These are phyloP conservation scores for Aspergillus quadricinctus DNA, from an alignment of 2,329 filamentous ascomycete genomes.

Conservation along the genomic window DNA sequence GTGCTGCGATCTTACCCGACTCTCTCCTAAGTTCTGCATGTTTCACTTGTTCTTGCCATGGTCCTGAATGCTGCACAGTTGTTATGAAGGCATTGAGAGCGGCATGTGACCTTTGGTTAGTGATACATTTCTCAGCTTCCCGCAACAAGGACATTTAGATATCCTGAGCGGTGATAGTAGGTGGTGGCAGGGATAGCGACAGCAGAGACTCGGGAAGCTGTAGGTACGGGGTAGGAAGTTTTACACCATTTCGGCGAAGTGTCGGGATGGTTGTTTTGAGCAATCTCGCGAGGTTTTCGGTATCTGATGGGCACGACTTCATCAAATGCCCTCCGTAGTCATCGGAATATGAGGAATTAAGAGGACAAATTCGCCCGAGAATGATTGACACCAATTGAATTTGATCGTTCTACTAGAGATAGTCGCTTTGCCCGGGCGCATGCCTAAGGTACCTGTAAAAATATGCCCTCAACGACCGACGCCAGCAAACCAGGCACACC, in stretches of 20 bases:
- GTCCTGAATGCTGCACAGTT: slow-evolving; percentile 28
- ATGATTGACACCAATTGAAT: neutral
- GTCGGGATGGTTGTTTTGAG: neutral
- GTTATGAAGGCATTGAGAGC: slow-evolving; percentile 41
- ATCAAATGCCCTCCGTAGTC: neutral
- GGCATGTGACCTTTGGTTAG: slow-evolving; percentile 34
- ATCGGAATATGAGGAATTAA: neutral
- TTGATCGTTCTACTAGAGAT: neutral
- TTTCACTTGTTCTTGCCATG: slow-evolving; percentile 34
- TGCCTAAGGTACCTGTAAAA: neutral
- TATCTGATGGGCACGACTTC: neutral
- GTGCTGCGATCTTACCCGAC: slow-evolving; percentile 23
- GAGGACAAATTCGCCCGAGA: neutral
- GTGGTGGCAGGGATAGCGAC: neutral
- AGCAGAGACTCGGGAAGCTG: neutral
- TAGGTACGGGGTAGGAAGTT: neutral
- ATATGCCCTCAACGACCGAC: neutral
- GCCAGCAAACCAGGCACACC: neutral
- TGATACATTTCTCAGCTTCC: slow-evolving; percentile 41
- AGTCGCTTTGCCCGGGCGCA: neutral
- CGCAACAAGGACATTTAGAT: slow-evolving; percentile 42
- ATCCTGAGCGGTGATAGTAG: neutral
- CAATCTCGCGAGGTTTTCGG: neutral
- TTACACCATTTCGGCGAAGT: neutral
- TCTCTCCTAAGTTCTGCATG: slow-evolving; percentile 35